These are phyloP conservation scores for Sutorius australiensis DNA, from an alignment of 768 basidiomycete genomes.

Conservation along the genomic window DNA sequence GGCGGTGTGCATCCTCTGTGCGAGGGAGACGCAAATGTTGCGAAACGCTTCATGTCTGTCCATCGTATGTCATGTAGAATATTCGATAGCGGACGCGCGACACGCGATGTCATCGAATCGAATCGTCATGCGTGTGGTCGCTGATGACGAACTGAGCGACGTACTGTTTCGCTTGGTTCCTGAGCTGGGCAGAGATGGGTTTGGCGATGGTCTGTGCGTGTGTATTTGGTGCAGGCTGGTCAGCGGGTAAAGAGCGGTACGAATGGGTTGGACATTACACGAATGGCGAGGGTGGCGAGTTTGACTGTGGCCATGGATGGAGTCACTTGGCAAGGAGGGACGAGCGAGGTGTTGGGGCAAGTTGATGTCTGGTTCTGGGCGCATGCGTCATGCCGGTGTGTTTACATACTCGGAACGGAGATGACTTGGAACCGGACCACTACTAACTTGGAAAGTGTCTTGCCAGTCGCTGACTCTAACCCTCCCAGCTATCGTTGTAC, in stretches of 20 bases:
- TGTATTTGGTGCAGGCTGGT: background rate
- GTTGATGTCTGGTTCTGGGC: background rate
- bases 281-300: slow-evolving; percentile 68
- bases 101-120: background rate
- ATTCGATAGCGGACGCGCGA: background rate
- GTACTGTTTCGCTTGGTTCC: slow-evolving; percentile 69
- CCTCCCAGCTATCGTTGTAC: too few species aligned
- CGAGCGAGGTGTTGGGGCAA: background rate
- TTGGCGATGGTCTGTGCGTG: slow-evolving; percentile 70
- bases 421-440: too few species aligned
- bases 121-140: background rate
- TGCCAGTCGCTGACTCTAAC: too few species aligned
- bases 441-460: too few species aligned
- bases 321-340: background rate
- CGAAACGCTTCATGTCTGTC: slow-evolving; percentile 75
- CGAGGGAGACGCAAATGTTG: slow-evolving; percentile 63
- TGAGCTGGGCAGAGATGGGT: slow-evolving; percentile 68
- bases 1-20: slow-evolving; percentile 71
- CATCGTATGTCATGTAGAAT: too few species aligned
- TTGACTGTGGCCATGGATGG: slow-evolving; percentile 65
- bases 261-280: slow-evolving; percentile 41
- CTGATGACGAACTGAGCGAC: slow-evolving; percentile 17
- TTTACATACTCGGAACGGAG: too few species aligned
- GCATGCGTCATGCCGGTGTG: background rate
- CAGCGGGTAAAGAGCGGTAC: background rate